Conservation (phyloP, 2,329 filamentous ascomycete genomes). For the Penicillium sp. region DNA sequence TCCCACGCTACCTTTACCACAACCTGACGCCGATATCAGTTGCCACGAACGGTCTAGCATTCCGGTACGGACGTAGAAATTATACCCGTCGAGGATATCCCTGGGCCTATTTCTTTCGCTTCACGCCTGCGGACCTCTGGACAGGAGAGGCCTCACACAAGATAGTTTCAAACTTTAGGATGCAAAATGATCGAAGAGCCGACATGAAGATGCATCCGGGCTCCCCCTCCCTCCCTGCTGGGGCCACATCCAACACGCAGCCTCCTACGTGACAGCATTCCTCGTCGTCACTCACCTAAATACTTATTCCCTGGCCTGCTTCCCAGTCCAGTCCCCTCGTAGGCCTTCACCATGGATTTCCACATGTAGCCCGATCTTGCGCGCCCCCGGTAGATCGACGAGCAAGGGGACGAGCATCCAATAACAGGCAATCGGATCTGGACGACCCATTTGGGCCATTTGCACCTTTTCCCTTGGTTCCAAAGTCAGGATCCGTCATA, state of each 20-base stretch:
- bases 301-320: not conserved
- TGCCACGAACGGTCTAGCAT: slow-evolving; percentile 2
- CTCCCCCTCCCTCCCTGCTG: not conserved
- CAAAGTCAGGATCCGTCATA: slow-evolving; percentile 39
- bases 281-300: slow-evolving; percentile 7
- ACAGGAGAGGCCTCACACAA: slow-evolving; percentile 13
- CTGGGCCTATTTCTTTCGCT: not conserved
- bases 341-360: not conserved
- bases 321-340: no score
- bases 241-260: slow-evolving; percentile 3
- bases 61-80: not conserved
- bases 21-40: slow-evolving; percentile 16
- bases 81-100: not conserved
- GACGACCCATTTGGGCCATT: slow-evolving; percentile 9
- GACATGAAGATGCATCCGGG: slow-evolving; percentile 2
- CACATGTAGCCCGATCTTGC: slow-evolving; percentile 1
- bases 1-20: slow-evolving; percentile 15
- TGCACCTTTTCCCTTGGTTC: slow-evolving; percentile 27
- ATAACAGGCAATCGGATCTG: slow-evolving; percentile 11
- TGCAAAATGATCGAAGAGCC: not conserved
- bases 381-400: slow-evolving; percentile 2
- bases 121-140: not conserved
- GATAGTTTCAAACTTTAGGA: slow-evolving; percentile 3
- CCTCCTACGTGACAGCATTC: slow-evolving; percentile 21
- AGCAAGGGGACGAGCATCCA: slow-evolving; percentile 6